Evolutionary conservation across 2,329 filamentous ascomycete genomes (phyloP).

Genomic region (Botryotinia calthae): DNA sequence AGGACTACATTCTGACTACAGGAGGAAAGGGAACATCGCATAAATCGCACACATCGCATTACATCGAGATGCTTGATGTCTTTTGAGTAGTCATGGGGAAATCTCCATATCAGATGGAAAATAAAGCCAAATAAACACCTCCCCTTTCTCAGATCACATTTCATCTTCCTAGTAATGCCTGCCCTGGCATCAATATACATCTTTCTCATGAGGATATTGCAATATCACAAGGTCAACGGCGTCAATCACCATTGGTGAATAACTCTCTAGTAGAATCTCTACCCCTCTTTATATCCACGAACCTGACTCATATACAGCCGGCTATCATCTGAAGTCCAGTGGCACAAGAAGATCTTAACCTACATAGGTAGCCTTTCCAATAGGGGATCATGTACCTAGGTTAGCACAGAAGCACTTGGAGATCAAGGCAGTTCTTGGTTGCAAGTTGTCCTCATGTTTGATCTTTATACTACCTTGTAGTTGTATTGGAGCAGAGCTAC

Average conservation of each 20-base stretch:
- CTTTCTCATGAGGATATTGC: not conserved
- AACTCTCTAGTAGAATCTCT: not conserved
- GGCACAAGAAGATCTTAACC: not conserved
- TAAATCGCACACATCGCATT: not conserved
- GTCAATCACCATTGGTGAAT: not conserved
- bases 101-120: not conserved
- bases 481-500: not conserved
- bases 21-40: constrained; percentile 3
- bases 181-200: not conserved
- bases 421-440: not conserved
- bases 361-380: not conserved
- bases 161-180: not conserved
- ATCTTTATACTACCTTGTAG: not conserved
- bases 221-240: not conserved
- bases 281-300: not conserved
- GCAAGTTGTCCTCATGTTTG: not conserved
- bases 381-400: not conserved
- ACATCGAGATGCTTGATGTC: not conserved
- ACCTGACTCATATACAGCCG: not conserved
- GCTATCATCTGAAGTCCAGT: not conserved
- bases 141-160: not conserved
- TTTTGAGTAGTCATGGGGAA: not conserved
- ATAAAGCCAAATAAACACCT: not conserved
- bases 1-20: not conserved
- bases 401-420: not conserved